These are phyloP conservation scores for Mucor mucedo DNA, from an alignment of 371 early-diverging fungal genomes.

Conservation along the genomic window DNA sequence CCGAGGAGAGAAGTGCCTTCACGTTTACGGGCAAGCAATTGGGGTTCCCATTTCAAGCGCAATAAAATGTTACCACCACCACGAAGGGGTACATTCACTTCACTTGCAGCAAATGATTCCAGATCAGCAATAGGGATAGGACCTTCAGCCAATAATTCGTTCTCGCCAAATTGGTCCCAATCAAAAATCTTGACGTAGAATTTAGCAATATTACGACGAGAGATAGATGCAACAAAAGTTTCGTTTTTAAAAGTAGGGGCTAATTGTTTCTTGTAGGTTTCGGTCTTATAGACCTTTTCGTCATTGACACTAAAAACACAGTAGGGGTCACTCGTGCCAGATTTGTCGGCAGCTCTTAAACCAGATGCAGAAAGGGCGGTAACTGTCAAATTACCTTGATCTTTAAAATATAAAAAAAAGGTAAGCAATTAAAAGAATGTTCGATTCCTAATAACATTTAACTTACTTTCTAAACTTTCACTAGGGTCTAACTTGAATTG, in stretches of 20 bases:
- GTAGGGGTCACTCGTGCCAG: conserved; percentile 81
- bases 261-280: conserved; percentile 74
- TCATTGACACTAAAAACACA: conserved; percentile 69
- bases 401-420: conserved; percentile 5
- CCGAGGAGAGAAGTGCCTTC: conserved; percentile 29
- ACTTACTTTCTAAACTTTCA: conserved; percentile 45
- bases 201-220: conserved; percentile 47
- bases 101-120: conserved; percentile 26
- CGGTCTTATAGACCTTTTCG: conserved; percentile 75
- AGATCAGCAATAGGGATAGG: conserved; percentile 26
- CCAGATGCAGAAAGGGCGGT: conserved; percentile 39
- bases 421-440: neutral
- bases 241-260: conserved; percentile 78
- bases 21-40: conserved; percentile 34
- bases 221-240: conserved; percentile 63
- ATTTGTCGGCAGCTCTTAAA: conserved; percentile 45
- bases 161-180: conserved; percentile 74
- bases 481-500: conserved; percentile 35
- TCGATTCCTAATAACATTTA: neutral
- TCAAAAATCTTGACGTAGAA: conserved; percentile 69
- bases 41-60: conserved; percentile 40
- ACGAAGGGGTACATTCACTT: conserved; percentile 19
- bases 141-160: conserved; percentile 52
- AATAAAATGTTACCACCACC: conserved; percentile 26
- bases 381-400: conserved; percentile 40